Evolutionary conservation across 2,329 filamentous ascomycete genomes (phyloP), one percentile per base, ranked within the genome.

Genomic region (Monilinia laxa): DNA sequence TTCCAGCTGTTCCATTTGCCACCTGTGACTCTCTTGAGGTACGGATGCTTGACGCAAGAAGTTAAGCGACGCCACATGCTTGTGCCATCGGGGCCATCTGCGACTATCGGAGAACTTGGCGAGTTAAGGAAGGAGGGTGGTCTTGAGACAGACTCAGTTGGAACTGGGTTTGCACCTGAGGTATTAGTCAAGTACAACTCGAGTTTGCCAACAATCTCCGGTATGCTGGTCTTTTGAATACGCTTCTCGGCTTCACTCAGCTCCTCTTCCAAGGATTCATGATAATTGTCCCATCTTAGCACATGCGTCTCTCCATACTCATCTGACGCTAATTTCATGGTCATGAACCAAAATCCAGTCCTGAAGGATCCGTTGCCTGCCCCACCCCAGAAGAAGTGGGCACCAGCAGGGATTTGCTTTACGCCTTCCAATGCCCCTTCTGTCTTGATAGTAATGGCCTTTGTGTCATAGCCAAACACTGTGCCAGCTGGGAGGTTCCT

Each of bases 321-420:
- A 42, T 68, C 56, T 14, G 70, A 68, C n/a, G 59, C 62, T 42
- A 70, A 69, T 58, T 73, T 72, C 18, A 67, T 60, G 18, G 70
- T 71, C 65, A 76, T 75, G 65, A 88, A 79, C 85, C 86, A 89
- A 73, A 83, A 86, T 6, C 85, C 87, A 65, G 79, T 83, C 4
- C 86, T 81, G 40, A 80, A 76, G 2, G 84, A 83, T 23, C 79
- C 78, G 2, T 78, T 78, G 0, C 81, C 79, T 28, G 84, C 80
- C 2, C 85, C 79, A 38, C 83, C 81, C 85, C 85, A 89, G 67
- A 88, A 78, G 67, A 89, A 83, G 73, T 89, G 87, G 18, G 82
- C 75, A 0, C 87, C 87, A 0, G 78, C 73, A 0, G 85, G 84
- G 35, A 89, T 78, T 65, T 85, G 79, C 28, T 81, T 81, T 67